Evolutionary conservation across 768 basidiomycete genomes (phyloP).

Genomic region (Boletales sp.): DNA sequence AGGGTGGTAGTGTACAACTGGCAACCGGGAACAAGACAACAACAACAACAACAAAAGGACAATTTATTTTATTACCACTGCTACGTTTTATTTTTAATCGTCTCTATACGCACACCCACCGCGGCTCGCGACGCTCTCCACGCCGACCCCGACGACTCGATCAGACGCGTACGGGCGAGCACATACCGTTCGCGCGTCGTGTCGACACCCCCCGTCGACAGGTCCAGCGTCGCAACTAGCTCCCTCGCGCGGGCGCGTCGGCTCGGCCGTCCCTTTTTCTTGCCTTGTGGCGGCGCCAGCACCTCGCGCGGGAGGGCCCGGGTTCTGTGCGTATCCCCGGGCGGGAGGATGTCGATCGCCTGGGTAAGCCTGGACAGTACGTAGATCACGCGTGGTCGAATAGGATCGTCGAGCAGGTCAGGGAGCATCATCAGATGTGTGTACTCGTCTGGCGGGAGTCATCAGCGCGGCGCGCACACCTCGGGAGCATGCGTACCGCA

Average conservation of each 20-base stretch:
- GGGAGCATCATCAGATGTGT: slow-evolving; percentile 58
- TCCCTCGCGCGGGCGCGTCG: slow-evolving; percentile 36
- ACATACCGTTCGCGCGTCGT: slow-evolving; percentile 41
- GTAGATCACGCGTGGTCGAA: slow-evolving; percentile 50
- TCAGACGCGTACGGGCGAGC: slow-evolving; percentile 38
- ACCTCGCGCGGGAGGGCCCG: slow-evolving; percentile 68
- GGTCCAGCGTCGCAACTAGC: slow-evolving; percentile 46
- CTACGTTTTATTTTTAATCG: neutral
- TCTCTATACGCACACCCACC: slow-evolving; percentile 51
- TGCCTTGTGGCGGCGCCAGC: slow-evolving; percentile 29
- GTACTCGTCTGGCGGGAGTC: neutral
- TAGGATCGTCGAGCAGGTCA: slow-evolving; percentile 38
- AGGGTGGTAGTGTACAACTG: neutral
- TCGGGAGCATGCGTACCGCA: slow-evolving; percentile 39
- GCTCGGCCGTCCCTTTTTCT: slow-evolving; percentile 62
- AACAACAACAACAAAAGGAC: neutral
- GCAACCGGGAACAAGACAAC: neutral
- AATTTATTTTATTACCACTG: neutral
- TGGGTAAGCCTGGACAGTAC: slow-evolving; percentile 48
- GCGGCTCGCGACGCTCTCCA: slow-evolving; percentile 45
- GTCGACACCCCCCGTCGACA: slow-evolving; percentile 32
- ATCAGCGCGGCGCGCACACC: neutral
- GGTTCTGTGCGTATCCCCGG: slow-evolving; percentile 51
- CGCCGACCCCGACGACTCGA: slow-evolving; percentile 36
- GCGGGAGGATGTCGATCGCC: slow-evolving; percentile 61